A percentile compares a stretch with the other conserved stretches of the same genome.
These are phyloP conservation scores for Trichoderma aggressivum DNA, from an alignment of 2,329 filamentous ascomycete genomes.

Conservation along the genomic window DNA sequence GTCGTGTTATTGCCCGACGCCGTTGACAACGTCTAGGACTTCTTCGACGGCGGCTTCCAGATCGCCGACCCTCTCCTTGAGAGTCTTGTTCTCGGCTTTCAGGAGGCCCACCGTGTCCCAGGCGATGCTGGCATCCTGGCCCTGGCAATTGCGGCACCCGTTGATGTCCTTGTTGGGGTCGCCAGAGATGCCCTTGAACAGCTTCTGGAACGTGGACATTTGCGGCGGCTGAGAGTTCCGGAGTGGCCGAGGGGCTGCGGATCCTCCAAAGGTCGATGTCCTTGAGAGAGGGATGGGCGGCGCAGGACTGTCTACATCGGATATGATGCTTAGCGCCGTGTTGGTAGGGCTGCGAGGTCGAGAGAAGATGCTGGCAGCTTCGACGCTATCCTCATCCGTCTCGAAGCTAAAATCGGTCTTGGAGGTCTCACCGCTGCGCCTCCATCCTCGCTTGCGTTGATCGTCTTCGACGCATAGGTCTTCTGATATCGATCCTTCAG, in stretches of 20 bases:
- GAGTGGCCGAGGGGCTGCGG: slow-evolving; percentile 31
- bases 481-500: slow-evolving; percentile 46
- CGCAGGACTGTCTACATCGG: slow-evolving; percentile 28
- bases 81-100: slow-evolving; percentile 58
- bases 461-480: slow-evolving; percentile 55
- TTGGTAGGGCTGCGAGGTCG: slow-evolving; percentile 56
- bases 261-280: slow-evolving; percentile 23
- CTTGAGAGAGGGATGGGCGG: slow-evolving; percentile 24
- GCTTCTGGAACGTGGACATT: slow-evolving; percentile 40
- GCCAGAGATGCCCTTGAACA: slow-evolving; percentile 42
- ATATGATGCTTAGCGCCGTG: slow-evolving; percentile 37
- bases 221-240: slow-evolving; percentile 32
- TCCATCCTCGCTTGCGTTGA: slow-evolving; percentile 38
- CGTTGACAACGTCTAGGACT: slow-evolving; percentile 58
- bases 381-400: slow-evolving; percentile 51
- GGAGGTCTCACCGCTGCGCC: slow-evolving; percentile 43
- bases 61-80: slow-evolving; percentile 58
- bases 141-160: slow-evolving; percentile 55
- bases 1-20: slow-evolving; percentile 42
- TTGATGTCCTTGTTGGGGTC: slow-evolving; percentile 29
- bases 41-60: slow-evolving; percentile 60
- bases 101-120: slow-evolving; percentile 64
- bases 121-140: slow-evolving; percentile 56
- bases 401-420: slow-evolving; percentile 44
- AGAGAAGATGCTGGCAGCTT: slow-evolving; percentile 58